Base-by-base conservation (phyloP, 371 early-diverging fungal species). In the Entomophthora muscae region DNA sequence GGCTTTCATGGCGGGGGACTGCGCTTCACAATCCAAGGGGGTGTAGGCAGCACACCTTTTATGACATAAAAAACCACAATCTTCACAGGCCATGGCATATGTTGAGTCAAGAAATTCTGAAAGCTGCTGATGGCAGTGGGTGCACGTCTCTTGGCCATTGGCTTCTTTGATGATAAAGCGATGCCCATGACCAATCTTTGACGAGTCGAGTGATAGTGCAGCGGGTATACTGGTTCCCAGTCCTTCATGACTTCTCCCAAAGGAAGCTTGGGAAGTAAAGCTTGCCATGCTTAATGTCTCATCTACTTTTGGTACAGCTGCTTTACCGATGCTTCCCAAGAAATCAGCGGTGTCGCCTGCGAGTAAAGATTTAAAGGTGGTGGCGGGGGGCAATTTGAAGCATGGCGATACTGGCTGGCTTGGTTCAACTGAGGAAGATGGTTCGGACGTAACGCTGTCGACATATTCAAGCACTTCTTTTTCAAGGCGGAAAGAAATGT, bases 71-170 rank as follows among this genome's bases (percentile, higher is more conserved):
- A 57, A 57, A 7, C 31, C 29, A 57, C 58, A 57, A 29, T 57
- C 58, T 3, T 57, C 58, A 31, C 58, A 57, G 12, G 26, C 31
- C 29, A 57, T 26, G 27, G 58, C 58, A 26, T 57, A 57, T 2
- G 58, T 57, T 21, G 31, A 29, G 3, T 3, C 26, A 2, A 57
- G 31, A 28, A 57, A 57, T 21, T 57, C 58, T 2, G 27, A 26
- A 3, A 57, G 31, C 30, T 31, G 26, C 31, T 57, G 26, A 28
- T 29, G 58, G 58, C 58, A 57, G 58, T 31, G 31, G 27, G 17
- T 27, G 58, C 58, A 57, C 10, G 3, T 3, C 29, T 57, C 58
- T 2, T 12, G 26, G 58, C 29, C 58, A 21, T 29, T 57, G 17
- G 31, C 26, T 57, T 57, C 31, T 24, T 31, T 26, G 12, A 57